phyloP scores from a whole-genome alignment of 75 land plant genomes.

The Selaginella tamariscina region DNA sequence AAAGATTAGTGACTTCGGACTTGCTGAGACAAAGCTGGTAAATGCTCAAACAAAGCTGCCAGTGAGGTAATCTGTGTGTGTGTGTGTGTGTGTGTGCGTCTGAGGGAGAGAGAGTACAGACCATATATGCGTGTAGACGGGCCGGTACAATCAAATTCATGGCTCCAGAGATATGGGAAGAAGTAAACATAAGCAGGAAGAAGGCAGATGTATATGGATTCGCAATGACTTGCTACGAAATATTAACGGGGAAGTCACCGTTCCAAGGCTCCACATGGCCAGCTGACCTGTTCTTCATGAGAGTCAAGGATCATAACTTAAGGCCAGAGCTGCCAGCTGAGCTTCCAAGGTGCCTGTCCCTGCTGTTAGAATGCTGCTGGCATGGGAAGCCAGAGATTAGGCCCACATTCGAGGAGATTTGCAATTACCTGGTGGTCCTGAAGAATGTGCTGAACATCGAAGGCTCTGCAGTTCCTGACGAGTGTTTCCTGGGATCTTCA shows the following conservation, averaged over 20 bases:
- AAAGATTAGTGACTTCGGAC: not conserved
- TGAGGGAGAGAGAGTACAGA: no score
- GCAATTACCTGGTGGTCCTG: not conserved
- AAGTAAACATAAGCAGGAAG: not conserved
- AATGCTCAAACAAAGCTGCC: not conserved
- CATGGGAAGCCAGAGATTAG: not conserved
- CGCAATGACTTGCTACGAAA: constrained; percentile 15
- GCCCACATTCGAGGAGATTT: not conserved
- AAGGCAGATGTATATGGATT: constrained; percentile 16
- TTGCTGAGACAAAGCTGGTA: not conserved
- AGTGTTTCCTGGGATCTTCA: not conserved
- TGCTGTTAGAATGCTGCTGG: not conserved
- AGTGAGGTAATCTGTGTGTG: no score
- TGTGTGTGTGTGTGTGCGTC: no score
- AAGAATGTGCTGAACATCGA: not conserved
- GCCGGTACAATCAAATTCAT: not conserved
- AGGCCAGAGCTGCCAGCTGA: not conserved
- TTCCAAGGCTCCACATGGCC: not conserved
- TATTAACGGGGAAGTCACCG: constrained; percentile 14
- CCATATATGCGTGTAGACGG: no score
- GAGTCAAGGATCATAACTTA: not conserved
- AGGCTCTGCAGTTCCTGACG: not conserved
- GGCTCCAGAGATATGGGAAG: constrained; percentile 1
- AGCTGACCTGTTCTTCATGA: not conserved
- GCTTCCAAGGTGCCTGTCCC: not conserved